These are phyloP conservation scores for Aspergillus quadricinctus DNA, from an alignment of 2,329 filamentous ascomycete species.

Conservation along the genomic window DNA sequence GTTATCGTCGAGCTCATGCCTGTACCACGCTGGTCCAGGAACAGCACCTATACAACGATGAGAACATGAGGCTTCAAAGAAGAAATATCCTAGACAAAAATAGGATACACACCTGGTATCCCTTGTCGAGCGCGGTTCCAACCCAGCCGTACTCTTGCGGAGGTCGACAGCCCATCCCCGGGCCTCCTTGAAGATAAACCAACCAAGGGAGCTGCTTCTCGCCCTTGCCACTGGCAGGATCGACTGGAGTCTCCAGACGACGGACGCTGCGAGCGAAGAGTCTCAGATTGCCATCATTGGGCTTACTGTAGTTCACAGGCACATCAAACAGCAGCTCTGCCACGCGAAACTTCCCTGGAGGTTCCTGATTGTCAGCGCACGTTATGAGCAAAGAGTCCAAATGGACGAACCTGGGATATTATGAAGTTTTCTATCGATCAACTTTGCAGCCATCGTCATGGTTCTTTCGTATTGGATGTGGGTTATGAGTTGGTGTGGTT, in stretches of 20 bases:
- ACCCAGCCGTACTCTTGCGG: slow-evolving; percentile 72
- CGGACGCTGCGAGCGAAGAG: slow-evolving; percentile 74
- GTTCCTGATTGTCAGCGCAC: slow-evolving; percentile 7
- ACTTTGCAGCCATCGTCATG: slow-evolving; percentile 31
- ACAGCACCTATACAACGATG: slow-evolving; percentile 50
- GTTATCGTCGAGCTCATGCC: slow-evolving; percentile 79
- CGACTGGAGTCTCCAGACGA: slow-evolving; percentile 52
- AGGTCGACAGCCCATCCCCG: slow-evolving; percentile 69
- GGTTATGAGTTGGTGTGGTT: background rate
- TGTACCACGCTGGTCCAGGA: slow-evolving; percentile 87
- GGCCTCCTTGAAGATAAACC: slow-evolving; percentile 80
- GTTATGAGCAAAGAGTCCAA: background rate
- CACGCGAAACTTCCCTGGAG: slow-evolving; percentile 65
- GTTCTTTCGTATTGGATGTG: background rate
- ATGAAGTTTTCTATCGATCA: slow-evolving; percentile 35
- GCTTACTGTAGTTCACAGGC: slow-evolving; percentile 70
- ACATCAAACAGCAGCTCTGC: slow-evolving; percentile 85
- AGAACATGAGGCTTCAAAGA: background rate
- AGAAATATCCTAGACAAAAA: background rate
- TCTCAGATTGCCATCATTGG: slow-evolving; percentile 57
- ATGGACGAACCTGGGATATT: slow-evolving; percentile 33
- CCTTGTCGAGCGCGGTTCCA: slow-evolving; percentile 66
- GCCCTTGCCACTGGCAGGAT: slow-evolving; percentile 32
- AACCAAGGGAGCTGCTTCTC: slow-evolving; percentile 54
- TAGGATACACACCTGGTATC: slow-evolving; percentile 62